These are phyloP conservation scores for Medicago ruthenica DNA, from an alignment of 306 rosid species.

Conservation along the genomic window DNA sequence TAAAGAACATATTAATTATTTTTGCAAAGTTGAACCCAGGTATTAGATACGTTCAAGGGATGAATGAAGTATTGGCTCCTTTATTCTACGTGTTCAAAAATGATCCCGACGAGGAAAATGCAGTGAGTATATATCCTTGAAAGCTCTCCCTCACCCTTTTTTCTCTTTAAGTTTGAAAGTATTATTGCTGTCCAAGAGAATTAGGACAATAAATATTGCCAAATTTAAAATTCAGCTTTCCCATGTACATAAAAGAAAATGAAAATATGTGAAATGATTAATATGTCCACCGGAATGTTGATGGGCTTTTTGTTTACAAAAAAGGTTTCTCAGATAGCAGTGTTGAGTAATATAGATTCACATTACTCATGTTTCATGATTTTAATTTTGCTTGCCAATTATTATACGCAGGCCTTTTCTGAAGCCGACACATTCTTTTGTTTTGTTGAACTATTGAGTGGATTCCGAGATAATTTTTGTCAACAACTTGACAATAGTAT, in stretches of 20 bases:
- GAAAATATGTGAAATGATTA: slow-evolving; percentile 13
- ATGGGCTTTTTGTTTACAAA: slow-evolving; percentile 11
- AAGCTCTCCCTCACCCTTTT: not conserved
- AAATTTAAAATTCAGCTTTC: slow-evolving; percentile 9
- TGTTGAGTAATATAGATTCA: slow-evolving; percentile 17
- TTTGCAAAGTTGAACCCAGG: slow-evolving; percentile 96
- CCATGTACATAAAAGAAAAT: slow-evolving; percentile 3
- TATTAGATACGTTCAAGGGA: slow-evolving; percentile 96
- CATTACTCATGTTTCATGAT: slow-evolving; percentile 16
- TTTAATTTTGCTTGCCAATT: slow-evolving; percentile 33
- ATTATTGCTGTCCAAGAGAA: slow-evolving; percentile 17
- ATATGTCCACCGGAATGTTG: slow-evolving; percentile 21
- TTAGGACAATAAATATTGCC: slow-evolving; percentile 1
- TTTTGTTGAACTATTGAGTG: slow-evolving; percentile 93
- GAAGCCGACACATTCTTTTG: slow-evolving; percentile 99
- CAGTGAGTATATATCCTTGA: slow-evolving; percentile 56
- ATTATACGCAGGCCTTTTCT: slow-evolving; percentile 70
- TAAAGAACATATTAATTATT: slow-evolving; percentile 76
- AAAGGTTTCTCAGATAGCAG: slow-evolving; percentile 16
- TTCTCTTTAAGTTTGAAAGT: slow-evolving; percentile 4
- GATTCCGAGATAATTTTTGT: slow-evolving; percentile 90
- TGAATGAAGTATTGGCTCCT: slow-evolving; percentile 97
- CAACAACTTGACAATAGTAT: slow-evolving; percentile 96
- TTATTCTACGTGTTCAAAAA: slow-evolving; percentile 81
- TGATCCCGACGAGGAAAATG: slow-evolving; percentile 86